A percentile compares a stretch with the other conserved stretches of the same genome.
phyloP scores from a whole-genome alignment of 2,329 filamentous ascomycete species.

The Diplocarpon rosae region DNA sequence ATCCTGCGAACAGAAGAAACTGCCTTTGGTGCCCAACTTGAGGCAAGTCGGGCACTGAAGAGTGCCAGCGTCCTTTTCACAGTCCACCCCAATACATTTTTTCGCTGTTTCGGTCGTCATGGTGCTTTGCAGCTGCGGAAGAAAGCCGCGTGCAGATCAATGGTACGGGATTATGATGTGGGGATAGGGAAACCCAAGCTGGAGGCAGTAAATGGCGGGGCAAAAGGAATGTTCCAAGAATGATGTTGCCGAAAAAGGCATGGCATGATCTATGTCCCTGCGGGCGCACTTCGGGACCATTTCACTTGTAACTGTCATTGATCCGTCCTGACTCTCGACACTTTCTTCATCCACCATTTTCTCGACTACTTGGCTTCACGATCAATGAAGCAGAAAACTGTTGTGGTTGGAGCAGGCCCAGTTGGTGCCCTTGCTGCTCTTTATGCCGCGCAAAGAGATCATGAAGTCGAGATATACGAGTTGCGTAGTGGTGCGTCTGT shows the following conservation, averaged over 20 bases:
- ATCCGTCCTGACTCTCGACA: conserved; percentile 1
- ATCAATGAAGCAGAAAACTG: conserved; percentile 34
- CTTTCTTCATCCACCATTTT: background rate
- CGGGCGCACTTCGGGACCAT: background rate
- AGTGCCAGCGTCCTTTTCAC: conserved; percentile 72
- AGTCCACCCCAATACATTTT: conserved; percentile 74
- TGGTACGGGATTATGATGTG: background rate
- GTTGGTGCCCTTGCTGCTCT: conserved; percentile 86
- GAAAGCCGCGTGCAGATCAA: background rate
- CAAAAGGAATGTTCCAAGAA: too few species aligned
- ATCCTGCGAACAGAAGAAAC: conserved; percentile 95
- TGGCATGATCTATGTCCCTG: background rate
- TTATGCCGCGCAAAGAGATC: conserved; percentile 80
- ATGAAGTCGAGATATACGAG: conserved; percentile 91
- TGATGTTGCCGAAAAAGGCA: too few species aligned
- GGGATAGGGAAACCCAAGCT: background rate
- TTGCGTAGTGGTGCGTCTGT: conserved; percentile 63
- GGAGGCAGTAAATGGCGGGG: conserved; percentile 10
- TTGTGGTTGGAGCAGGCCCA: conserved; percentile 85
- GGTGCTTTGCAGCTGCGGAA: background rate
- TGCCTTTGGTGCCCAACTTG: conserved; percentile 76
- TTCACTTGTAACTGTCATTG: conserved; percentile 12
- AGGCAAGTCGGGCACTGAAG: conserved; percentile 93
- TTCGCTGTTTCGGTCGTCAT: conserved; percentile 36
- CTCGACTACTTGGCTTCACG: conserved; percentile 2